phyloP scores from a whole-genome alignment of 257 asterid genomes.

The Mitragyna speciosa region DNA sequence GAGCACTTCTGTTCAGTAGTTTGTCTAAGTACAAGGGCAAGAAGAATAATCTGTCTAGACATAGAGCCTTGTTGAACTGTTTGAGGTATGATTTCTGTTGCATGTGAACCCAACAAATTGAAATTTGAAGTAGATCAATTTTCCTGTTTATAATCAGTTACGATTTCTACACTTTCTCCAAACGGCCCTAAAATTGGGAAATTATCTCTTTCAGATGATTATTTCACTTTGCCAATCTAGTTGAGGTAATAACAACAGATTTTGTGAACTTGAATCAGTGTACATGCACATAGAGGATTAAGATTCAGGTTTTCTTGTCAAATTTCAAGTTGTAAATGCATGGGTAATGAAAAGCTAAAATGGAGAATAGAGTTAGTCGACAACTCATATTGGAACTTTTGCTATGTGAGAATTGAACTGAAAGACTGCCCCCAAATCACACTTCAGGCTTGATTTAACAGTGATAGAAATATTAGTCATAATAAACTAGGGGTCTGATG shows the following conservation, averaged over 20 bases:
- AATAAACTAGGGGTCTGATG: not conserved
- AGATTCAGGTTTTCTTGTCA: not conserved
- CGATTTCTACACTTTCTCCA: not conserved
- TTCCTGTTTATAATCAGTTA: not conserved
- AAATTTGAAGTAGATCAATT: not conserved
- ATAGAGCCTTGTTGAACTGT: conserved; percentile 73
- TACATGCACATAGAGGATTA: not conserved
- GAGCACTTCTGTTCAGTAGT: conserved; percentile 57
- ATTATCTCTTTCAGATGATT: not conserved
- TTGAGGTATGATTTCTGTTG: conserved; percentile 50
- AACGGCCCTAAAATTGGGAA: not conserved
- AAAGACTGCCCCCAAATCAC: not conserved
- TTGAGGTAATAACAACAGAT: not conserved
- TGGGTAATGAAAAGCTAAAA: not conserved
- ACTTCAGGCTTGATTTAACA: not conserved
- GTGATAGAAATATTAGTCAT: not conserved
- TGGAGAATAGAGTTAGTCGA: not conserved
- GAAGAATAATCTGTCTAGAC: conserved; percentile 65
- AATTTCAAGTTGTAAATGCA: no score
- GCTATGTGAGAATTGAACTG: not conserved
- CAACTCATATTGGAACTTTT: not conserved
- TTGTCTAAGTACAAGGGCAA: conserved; percentile 45
- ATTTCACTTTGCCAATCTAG: not conserved
- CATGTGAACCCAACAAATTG: not conserved
- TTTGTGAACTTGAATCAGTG: not conserved